These are phyloP conservation scores for Haberlea rhodopensis DNA, from an alignment of 257 asterid species.

Conservation along the genomic window DNA sequence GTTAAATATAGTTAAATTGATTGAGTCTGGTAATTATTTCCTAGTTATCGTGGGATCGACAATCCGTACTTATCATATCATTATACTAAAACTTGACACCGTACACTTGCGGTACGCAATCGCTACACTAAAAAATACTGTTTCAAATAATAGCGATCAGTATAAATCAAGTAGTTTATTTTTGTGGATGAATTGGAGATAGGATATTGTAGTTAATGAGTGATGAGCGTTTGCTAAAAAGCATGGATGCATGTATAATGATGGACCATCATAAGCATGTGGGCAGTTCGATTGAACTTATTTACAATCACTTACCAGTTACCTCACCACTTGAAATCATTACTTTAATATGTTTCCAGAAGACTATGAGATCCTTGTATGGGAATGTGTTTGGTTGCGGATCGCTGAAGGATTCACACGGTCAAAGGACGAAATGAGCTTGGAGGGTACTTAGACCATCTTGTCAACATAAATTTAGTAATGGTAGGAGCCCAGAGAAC, in stretches of 20 bases:
- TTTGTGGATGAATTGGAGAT: too few species aligned
- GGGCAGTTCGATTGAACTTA: constrained; percentile 40
- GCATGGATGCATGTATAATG: constrained; percentile 43
- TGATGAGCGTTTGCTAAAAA: constrained; percentile 41
- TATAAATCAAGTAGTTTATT: too few species aligned
- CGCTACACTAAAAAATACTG: too few species aligned
- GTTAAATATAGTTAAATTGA: too few species aligned
- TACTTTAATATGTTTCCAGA: constrained; percentile 55
- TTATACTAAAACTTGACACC: too few species aligned
- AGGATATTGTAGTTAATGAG: too few species aligned
- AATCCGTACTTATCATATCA: too few species aligned
- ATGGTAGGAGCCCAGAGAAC: constrained; percentile 36
- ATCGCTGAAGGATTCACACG: constrained; percentile 57
- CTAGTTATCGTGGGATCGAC: too few species aligned
- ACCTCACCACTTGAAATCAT: constrained; percentile 44
- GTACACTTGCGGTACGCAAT: too few species aligned
- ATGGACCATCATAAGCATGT: constrained; percentile 35
- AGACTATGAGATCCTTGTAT: constrained; percentile 39
- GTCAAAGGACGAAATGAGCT: constrained; percentile 35
- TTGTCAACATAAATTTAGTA: constrained; percentile 43
- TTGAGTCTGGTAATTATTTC: too few species aligned
- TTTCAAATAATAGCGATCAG: too few species aligned
- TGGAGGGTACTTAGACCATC: constrained; percentile 49
- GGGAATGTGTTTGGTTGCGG: constrained; percentile 46
- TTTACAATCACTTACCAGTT: constrained; percentile 46